Conservation (phyloP, 495 filamentous ascomycete species). For the Trichocladium antarcticum region DNA sequence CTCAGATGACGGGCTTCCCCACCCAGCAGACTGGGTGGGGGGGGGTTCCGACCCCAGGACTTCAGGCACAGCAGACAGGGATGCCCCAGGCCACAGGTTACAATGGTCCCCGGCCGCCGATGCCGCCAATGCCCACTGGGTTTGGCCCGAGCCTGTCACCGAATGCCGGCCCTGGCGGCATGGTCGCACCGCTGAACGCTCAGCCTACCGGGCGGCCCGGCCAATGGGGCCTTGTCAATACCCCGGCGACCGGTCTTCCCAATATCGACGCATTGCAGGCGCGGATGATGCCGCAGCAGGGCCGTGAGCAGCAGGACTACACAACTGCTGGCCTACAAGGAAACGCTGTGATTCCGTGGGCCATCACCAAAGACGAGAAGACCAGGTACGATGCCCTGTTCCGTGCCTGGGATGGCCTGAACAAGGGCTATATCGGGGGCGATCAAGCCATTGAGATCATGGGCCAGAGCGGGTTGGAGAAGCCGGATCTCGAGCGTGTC, state of each 20-base stretch:
- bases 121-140: slow-evolving; percentile 91
- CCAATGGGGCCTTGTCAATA: slow-evolving; percentile 96
- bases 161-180: slow-evolving; percentile 40
- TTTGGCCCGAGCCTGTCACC: slow-evolving; percentile 59
- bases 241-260: slow-evolving; percentile 76
- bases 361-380: slow-evolving; percentile 98
- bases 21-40: slow-evolving; percentile 41
- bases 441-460: slow-evolving; percentile 96
- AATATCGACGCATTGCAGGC: slow-evolving; percentile 89
- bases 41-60: slow-evolving; percentile 24
- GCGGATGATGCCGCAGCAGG: slow-evolving; percentile 96
- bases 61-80: slow-evolving; percentile 51
- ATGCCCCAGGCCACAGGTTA: slow-evolving; percentile 51
- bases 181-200: slow-evolving; percentile 58
- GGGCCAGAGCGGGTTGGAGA: slow-evolving; percentile 87
- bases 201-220: slow-evolving; percentile 96
- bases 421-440: slow-evolving; percentile 85
- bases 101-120: slow-evolving; percentile 70
- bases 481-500: slow-evolving; percentile 76
- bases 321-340: slow-evolving; percentile 81
- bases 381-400: slow-evolving; percentile 93
- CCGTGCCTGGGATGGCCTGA: slow-evolving; percentile 91
- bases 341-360: slow-evolving; percentile 94
- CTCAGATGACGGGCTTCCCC: slow-evolving; percentile 67
- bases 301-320: slow-evolving; percentile 74